Conservation (phyloP, 257 asterid species). For the Solanum microdontum region DNA sequence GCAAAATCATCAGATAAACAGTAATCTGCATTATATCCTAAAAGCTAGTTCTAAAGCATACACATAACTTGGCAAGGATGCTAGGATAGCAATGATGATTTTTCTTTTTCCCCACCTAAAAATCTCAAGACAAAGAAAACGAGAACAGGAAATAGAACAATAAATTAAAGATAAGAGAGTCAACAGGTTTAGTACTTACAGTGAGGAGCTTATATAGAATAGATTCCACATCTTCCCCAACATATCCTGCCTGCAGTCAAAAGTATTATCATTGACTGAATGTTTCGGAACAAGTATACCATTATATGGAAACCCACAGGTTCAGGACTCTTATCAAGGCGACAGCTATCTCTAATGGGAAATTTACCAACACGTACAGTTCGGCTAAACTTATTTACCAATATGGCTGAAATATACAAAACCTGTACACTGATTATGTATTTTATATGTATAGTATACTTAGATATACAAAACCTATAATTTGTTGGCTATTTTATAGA, state of each 20-base stretch:
- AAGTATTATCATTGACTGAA: background rate
- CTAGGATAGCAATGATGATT: background rate
- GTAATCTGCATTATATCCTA: background rate
- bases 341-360: background rate
- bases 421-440: background rate
- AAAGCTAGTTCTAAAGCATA: background rate
- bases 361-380: background rate
- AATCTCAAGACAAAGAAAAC: background rate
- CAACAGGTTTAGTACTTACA: constrained; percentile 28
- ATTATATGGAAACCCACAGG: background rate
- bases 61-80: background rate
- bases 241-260: constrained; percentile 91
- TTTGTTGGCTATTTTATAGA: background rate
- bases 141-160: background rate
- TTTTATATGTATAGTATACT: background rate
- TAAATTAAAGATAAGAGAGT: background rate
- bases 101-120: background rate
- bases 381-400: background rate
- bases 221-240: constrained; percentile 99
- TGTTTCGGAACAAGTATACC: background rate
- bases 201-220: constrained; percentile 86
- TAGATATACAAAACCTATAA: background rate
- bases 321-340: background rate
- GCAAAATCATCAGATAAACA: background rate
- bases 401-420: background rate